A percentile compares a stretch with the other conserved stretches of the same genome.
Evolutionary conservation across 2,329 filamentous ascomycete species (phyloP).

Genomic region (Monosporascus sp.): DNA sequence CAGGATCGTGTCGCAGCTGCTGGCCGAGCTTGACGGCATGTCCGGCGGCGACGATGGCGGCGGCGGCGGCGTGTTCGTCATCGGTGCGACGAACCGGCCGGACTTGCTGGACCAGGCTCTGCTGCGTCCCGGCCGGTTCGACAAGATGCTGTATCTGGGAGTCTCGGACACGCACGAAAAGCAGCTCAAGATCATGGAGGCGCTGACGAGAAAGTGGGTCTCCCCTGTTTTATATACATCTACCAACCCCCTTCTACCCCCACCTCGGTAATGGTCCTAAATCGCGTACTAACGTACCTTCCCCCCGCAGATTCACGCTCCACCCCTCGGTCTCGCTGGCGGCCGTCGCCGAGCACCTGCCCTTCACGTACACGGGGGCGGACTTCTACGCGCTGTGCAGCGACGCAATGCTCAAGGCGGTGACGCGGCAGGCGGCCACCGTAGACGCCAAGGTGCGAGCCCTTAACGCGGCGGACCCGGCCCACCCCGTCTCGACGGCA

Average conservation of each 20-base stretch:
- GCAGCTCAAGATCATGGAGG: conserved; percentile 89
- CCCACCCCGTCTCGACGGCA: conserved; percentile 67
- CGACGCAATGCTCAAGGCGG: conserved; percentile 97
- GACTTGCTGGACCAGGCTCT: conserved; percentile 89
- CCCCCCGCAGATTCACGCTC: conserved; percentile 66
- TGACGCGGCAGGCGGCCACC: conserved; percentile 78
- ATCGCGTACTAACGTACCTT: conserved; percentile 2
- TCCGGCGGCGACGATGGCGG: conserved; percentile 78
- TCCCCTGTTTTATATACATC: background rate
- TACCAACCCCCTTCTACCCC: background rate
- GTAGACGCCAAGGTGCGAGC: conserved; percentile 79
- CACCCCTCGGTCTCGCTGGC: conserved; percentile 71
- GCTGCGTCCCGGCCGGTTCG: conserved; percentile 84
- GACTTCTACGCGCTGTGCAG: conserved; percentile 97
- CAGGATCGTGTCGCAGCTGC: conserved; percentile 87
- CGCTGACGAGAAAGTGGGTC: conserved; percentile 84
- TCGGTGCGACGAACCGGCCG: conserved; percentile 91
- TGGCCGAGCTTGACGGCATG: conserved; percentile 97
- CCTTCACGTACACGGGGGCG: conserved; percentile 95
- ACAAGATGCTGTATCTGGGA: conserved; percentile 97
- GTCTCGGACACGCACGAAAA: conserved; percentile 97
- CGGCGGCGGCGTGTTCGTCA: conserved; percentile 89
- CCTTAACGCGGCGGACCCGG: conserved; percentile 49
- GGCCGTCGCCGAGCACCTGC: conserved; percentile 69
- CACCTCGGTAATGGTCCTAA: background rate